Evolutionary conservation across 139 green algal species (phyloP), one percentile per base, ranked within the genome.

Genomic region (Tetraselmis chui): DNA sequence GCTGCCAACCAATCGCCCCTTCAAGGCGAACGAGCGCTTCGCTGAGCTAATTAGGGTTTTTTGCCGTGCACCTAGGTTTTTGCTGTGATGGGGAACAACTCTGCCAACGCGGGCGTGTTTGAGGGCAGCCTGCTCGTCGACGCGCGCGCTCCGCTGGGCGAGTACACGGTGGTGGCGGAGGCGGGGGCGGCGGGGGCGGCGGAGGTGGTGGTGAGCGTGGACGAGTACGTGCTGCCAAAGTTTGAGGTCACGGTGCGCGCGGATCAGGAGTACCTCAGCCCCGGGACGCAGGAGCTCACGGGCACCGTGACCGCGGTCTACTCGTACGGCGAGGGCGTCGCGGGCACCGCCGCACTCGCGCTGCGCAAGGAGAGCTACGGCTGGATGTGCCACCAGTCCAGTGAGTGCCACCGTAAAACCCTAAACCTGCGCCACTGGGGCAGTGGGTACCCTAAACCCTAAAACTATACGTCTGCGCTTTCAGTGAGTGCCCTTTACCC

Each of bases 181-280:
- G 45, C 45, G 45, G 45, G 45, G 11, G 45, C 5, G 45, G 11
- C 18, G 45, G 45, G 45, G 18, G 45, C 45, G 45, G n/a, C n/a
- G n/a, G 45, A 67, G 45, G 11, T 67, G 45, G 5, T 18, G 11
- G 45, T 67, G 45, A 67, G 45, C 74, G 74, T 77, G 74, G 74
- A 77, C 74, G 74, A 77, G 74, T 77, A 31, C 74, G 74, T 77
- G 74, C 74, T 77, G 26, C 74, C 74, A 22, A 77, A 77, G 74
- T 77, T 77, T 29, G 74, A 77, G 74, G 18, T 77, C 74, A 23
- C n/a, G 74, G 5, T 77, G 26, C 23, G 28, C 23, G 74, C 28
- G 25, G 74, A 77, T 2, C 74, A 77, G 74, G 74, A 31, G 74
- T 31, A 28, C n/a, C 26, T 77, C 23, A 28, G 26, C 74, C 26